Percentiles rank a stretch among this genome's conserved stretches.
Evolutionary conservation across 1,284 basidiomycete genomes (phyloP).

Genomic region (Boletus austroedulis): DNA sequence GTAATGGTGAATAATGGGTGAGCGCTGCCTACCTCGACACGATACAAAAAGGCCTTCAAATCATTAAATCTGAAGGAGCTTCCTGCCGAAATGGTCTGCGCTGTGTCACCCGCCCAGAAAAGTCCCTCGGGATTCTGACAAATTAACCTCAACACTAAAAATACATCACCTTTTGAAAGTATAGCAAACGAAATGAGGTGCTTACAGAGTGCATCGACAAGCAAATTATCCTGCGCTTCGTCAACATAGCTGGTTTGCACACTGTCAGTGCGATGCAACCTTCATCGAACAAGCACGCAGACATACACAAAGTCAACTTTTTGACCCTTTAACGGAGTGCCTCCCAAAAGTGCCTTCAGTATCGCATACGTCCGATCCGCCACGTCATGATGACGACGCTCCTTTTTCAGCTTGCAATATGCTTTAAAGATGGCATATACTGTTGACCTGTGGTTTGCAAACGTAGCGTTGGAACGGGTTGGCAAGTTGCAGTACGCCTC

Average conservation of each 20-base stretch:
- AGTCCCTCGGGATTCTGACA: slow-evolving; percentile 64
- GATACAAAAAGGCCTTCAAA: slow-evolving; percentile 62
- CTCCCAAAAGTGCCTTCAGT: slow-evolving; percentile 38
- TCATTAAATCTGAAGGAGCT: slow-evolving; percentile 73
- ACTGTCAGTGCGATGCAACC: neutral
- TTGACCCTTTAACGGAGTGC: slow-evolving; percentile 37
- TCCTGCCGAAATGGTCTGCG: slow-evolving; percentile 71
- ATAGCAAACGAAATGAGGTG: neutral
- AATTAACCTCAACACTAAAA: slow-evolving; percentile 55
- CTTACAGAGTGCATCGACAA: slow-evolving; percentile 63
- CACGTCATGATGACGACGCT: slow-evolving; percentile 51
- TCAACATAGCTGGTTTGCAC: slow-evolving; percentile 56
- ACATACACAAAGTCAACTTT: slow-evolving; percentile 59
- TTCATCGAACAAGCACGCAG: neutral
- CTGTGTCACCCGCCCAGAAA: slow-evolving; percentile 80
- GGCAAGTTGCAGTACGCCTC: slow-evolving; percentile 49
- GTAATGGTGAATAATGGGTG: neutral
- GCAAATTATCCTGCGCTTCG: slow-evolving; percentile 69
- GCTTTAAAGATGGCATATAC: slow-evolving; percentile 57
- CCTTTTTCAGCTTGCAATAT: slow-evolving; percentile 50
- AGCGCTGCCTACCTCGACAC: slow-evolving; percentile 47
- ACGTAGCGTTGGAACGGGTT: slow-evolving; percentile 51
- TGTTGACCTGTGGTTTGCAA: slow-evolving; percentile 45
- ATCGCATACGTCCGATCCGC: slow-evolving; percentile 66
- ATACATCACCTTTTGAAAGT: neutral